Evolutionary conservation across 2,329 filamentous ascomycete species (phyloP).

Genomic region (Stromatinia cepivora): DNA sequence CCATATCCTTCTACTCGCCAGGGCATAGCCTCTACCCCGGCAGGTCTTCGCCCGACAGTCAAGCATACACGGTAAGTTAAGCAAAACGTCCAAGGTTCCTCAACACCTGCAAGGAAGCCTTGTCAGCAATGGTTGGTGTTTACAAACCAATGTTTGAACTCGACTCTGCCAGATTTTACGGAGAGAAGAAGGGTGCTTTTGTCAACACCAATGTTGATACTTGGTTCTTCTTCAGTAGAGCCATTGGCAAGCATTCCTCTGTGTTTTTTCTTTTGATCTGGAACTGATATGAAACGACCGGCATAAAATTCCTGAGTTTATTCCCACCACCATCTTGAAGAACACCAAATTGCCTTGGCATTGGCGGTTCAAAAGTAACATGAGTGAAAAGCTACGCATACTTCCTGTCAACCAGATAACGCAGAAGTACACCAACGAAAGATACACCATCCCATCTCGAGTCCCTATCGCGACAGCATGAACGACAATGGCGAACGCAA

Average conservation of each 20-base stretch:
- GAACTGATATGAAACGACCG: background rate
- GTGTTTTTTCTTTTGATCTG: too few relatives aligned
- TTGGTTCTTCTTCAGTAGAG: background rate
- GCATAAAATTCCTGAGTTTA: too few relatives aligned
- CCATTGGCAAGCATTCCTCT: background rate
- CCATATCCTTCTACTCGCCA: conserved; percentile 4
- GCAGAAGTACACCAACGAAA: too few relatives aligned
- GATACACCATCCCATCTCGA: too few relatives aligned
- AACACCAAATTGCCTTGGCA: background rate
- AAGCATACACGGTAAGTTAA: background rate
- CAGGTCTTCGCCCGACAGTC: background rate
- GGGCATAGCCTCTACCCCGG: background rate
- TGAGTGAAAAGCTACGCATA: background rate
- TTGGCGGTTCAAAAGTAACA: too few relatives aligned
- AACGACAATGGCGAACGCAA: too few relatives aligned
- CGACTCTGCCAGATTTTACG: background rate
- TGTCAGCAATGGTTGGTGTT: background rate
- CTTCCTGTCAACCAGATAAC: too few relatives aligned
- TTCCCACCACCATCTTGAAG: background rate
- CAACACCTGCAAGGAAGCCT: background rate
- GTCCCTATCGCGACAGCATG: too few relatives aligned
- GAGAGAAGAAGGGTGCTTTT: background rate
- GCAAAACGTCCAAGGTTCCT: background rate
- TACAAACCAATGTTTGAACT: background rate
- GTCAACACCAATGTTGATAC: background rate